Evolutionary conservation across 805 yeast genomes (phyloP), one percentile per base, ranked within the genome.

Genomic region (Alloascoidea hylecoeti): DNA sequence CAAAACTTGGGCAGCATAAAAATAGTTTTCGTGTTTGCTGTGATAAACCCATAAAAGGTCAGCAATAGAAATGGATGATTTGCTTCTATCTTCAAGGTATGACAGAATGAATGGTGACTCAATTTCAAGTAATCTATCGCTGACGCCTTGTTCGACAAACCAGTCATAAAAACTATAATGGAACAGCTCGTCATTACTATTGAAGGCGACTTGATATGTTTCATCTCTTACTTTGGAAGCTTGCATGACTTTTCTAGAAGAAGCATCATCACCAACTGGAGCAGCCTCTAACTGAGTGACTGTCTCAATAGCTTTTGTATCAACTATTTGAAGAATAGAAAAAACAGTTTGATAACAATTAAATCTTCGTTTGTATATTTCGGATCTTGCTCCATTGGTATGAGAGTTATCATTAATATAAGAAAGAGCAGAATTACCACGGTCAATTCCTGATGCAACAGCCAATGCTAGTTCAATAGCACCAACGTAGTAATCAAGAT

Each of bases 81-180:
- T 36, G 14, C 66, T 53, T 34, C 63, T 62, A 27, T 49, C 44
- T 46, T 76, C 75, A 51, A 92, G 68, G 48, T 82, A 92, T 17
- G 79, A 75, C 42, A 84, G 63, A 30, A 92, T 73, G 49, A 65
- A 89, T 9, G 88, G 82, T 0, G 96, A 84, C 39, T 83, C 81
- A 40, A 89, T 68, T 35, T 79, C 83, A 42, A 89, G 63, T 34
- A 92, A 61, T 43, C 82, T 72, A 40, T 80, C 92, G 43, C 83
- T 78, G 18, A 75, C 70, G 3, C 84, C 88, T 50, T 82, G 83
- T 34, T 66, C 59, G 23, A 85, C 78, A 47, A 85, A 77, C 96
- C 97, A 92, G 53, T 84, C 89, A 56, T 92, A 92, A 45, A 92
- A 71, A 45, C 83, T 82, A 57, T 78, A 85, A 46, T 92, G 98